Evolutionary conservation across 495 filamentous ascomycete species (phyloP).

Genomic region (Gamarada debralockiae): DNA sequence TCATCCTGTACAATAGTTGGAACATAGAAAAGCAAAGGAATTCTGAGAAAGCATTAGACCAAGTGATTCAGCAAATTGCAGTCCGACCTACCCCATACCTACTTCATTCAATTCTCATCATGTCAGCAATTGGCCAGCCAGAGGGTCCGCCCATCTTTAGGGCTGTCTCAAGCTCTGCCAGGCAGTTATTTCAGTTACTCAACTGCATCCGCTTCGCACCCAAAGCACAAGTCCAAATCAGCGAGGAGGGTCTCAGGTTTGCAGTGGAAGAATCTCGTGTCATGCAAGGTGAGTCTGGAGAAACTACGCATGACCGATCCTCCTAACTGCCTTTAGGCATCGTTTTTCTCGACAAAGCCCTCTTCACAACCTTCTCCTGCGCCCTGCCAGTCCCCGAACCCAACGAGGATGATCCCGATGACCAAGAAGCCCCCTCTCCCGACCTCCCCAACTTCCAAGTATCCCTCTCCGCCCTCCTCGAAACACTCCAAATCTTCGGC

Average conservation of each 20-base stretch:
- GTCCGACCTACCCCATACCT: background rate
- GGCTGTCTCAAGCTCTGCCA: conserved; percentile 80
- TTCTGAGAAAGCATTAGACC: conserved; percentile 14
- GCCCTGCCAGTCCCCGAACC: conserved; percentile 34
- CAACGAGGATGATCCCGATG: conserved; percentile 30
- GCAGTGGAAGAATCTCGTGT: conserved; percentile 66
- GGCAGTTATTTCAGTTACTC: conserved; percentile 85
- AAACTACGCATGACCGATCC: background rate
- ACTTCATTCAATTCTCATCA: conserved; percentile 3
- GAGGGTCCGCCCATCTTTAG: conserved; percentile 59
- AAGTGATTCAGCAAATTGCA: conserved; percentile 8
- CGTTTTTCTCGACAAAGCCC: conserved; percentile 75
- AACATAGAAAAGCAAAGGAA: conserved; percentile 23
- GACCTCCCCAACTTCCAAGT: conserved; percentile 66
- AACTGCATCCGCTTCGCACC: conserved; percentile 84
- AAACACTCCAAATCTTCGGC: conserved; percentile 92
- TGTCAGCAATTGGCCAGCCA: conserved; percentile 18
- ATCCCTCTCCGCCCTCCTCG: conserved; percentile 80
- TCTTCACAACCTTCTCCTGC: conserved; percentile 82
- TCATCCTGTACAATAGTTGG: conserved; percentile 23
- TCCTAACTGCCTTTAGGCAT: conserved; percentile 48
- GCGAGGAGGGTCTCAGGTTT: conserved; percentile 66
- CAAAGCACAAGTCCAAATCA: conserved; percentile 73
- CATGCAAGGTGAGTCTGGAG: conserved; percentile 17
- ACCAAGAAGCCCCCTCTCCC: conserved; percentile 12